Conservation (phyloP, 1,284 basidiomycete species). For the Tilletia setariae region DNA sequence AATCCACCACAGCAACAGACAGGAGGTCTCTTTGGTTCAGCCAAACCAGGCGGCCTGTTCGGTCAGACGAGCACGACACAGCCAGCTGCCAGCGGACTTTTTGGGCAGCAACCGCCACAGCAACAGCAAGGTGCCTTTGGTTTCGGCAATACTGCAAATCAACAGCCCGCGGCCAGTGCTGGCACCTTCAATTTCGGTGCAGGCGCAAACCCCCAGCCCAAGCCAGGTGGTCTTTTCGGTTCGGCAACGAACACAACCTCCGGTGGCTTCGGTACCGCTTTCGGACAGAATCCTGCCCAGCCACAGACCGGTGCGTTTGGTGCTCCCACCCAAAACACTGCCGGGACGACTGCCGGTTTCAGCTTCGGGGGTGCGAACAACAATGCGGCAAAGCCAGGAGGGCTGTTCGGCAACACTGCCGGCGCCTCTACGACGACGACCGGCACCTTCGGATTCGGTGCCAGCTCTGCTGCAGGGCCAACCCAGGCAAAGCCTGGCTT, state of each 20-base stretch:
- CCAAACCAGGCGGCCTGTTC: conserved; percentile 25
- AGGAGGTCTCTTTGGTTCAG: conserved; percentile 53
- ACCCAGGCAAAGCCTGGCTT: no score
- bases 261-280: no score
- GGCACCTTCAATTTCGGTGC: conserved; percentile 37
- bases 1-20: conserved; percentile 41
- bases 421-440: conserved; percentile 33
- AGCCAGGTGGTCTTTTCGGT: conserved; percentile 54
- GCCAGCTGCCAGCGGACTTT: conserved; percentile 24
- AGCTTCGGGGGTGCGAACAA: no score
- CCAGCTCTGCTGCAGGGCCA: conserved; percentile 23
- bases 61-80: conserved; percentile 36
- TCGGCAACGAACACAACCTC: conserved; percentile 21
- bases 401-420: no score
- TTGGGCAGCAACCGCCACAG: conserved; percentile 14
- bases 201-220: conserved; percentile 37
- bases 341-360: no score
- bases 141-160: conserved; percentile 25
- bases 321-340: no score
- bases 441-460: conserved; percentile 44
- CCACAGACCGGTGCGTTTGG: no score
- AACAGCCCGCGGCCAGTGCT: not conserved
- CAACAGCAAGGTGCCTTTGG: conserved; percentile 25
- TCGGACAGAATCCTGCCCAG: no score
- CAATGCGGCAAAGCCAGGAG: no score